Base-by-base conservation (phyloP, 1,284 basidiomycete species). In the Exobasidium cylindrosporum region DNA sequence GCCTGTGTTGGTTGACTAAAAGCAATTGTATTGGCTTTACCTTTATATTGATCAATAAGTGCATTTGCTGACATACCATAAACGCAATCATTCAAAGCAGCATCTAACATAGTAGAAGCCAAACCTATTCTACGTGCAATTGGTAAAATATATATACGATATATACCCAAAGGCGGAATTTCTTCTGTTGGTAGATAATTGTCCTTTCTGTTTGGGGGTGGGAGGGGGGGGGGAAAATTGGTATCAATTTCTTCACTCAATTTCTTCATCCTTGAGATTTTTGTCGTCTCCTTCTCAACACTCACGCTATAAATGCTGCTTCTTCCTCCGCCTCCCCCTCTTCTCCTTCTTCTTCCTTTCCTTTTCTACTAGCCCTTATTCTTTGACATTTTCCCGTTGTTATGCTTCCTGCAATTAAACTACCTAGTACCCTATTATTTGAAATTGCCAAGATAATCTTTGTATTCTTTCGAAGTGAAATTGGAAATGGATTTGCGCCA, bases 1-100 rank as follows among this genome's bases (percentile, higher is more conserved):
- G 67, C 67, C 53, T 69, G 66, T n/a, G 73, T 76, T 43, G 74
- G 74, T 55, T 76, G 74, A 49, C 69, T 72, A 64, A 76, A 76
- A 0, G 73, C 72, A 5, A 70, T 61, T 7, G 66, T 57, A 24
- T 63, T 61, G 21, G 70, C 69, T 26, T 67, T 56, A 14, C 65
- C 61, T 5, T 70, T 73, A 21, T 66, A 63, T 49, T 61, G 46
- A 14, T 31, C 28, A 54, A 11, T 11, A 70, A 58, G 0, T 57
- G 65, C 49, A 13, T 28, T 21, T 24, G 21, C 26, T 10, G 61
- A 61, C 52, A 67, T 58, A 17, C 74, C 74, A 54, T 76, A 76
- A 26, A 74, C 62, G 49, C 65, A 67, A 61, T 68, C 64, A 47
- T 67, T 60, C 13, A 71, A 64, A 21, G 70, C 68, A 23, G 71